Base-by-base conservation (phyloP, 306 rosid genomes). In the Medicago lupulina region DNA sequence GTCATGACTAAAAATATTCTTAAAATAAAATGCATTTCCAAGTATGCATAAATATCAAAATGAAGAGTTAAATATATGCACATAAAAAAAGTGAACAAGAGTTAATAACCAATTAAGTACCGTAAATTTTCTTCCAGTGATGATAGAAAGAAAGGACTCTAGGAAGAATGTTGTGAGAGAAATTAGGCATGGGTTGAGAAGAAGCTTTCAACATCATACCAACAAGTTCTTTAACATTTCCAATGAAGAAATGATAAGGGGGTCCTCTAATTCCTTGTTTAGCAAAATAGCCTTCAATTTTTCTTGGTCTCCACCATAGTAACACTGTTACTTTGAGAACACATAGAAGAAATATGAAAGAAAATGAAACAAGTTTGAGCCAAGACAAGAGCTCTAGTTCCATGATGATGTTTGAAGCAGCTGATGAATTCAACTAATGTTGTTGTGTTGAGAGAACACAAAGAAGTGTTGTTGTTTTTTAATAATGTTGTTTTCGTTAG, bases 41-140 rank as follows among this genome's bases (percentile, higher is more conserved):
- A 11, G 6, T 44, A 44, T 44, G 16, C 7, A 46, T 46, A 46
- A 46, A 13, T 28, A 28, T 46, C 4, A 6, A 46, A 46, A 2
- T 13, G 2, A 46, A 46, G 51, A 13, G 50, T 2, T 44, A 4
- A 12, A 4, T 12, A 44, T 0, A 44, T 28, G 31, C 31, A 28
- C 4, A 28, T 3, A 3, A 28, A 28, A 28, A 21, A 28, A 28
- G 0, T 3, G 4, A 28, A 28, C 4, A 28, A 3, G 31, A 28
- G 31, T 28, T 28, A 28, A 28, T 28, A 3, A 28, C 3, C 31
- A 28, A 34, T 34, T 34, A 46, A 13, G 51, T 69, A 71, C 99
- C 99, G 25, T 96, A 96, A 47, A 90, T 87, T 81, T 96, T 96
- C 74, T 88, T 92, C 99, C 99, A 96, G 81, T 96, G 98, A 76